These are phyloP conservation scores for Lichtheimia ornata DNA, from an alignment of 371 early-diverging fungal genomes.

Conservation along the genomic window DNA sequence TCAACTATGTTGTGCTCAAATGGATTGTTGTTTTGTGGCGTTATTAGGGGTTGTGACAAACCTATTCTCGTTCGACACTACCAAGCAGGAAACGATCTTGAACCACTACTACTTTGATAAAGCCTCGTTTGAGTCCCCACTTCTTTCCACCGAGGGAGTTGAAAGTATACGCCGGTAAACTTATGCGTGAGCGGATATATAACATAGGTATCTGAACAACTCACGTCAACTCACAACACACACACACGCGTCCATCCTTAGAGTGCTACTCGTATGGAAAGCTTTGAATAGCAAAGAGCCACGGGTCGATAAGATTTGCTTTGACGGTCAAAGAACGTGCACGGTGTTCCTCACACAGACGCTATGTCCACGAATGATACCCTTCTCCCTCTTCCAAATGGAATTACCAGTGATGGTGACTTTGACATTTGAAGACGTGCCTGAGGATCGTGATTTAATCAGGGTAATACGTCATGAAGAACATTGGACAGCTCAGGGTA, in stretches of 20 bases:
- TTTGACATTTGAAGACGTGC: conserved; percentile 18
- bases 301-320: conserved; percentile 23
- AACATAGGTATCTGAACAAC: conserved; percentile 21
- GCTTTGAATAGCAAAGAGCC: conserved; percentile 20
- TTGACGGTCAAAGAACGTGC: conserved; percentile 21
- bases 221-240: not conserved
- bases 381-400: conserved; percentile 10
- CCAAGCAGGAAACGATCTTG: conserved; percentile 33
- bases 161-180: conserved; percentile 49
- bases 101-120: conserved; percentile 42
- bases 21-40: not conserved
- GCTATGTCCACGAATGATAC: conserved; percentile 25
- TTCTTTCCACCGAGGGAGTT: conserved; percentile 48
- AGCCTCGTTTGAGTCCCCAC: conserved; percentile 46
- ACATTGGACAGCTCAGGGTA: conserved; percentile 30
- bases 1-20: not conserved
- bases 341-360: conserved; percentile 24
- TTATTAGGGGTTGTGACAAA: conserved; percentile 34
- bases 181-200: conserved; percentile 13
- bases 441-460: conserved; percentile 8
- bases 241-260: conserved; percentile 1
- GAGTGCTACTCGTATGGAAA: conserved; percentile 28
- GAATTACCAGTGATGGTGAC: conserved; percentile 22
- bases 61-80: conserved; percentile 40
- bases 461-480: conserved; percentile 24